Evolutionary conservation across 192 early-diverging fungal species (phyloP), one percentile per base, ranked within the genome.

Genomic region (Dimargaris cristalligena): DNA sequence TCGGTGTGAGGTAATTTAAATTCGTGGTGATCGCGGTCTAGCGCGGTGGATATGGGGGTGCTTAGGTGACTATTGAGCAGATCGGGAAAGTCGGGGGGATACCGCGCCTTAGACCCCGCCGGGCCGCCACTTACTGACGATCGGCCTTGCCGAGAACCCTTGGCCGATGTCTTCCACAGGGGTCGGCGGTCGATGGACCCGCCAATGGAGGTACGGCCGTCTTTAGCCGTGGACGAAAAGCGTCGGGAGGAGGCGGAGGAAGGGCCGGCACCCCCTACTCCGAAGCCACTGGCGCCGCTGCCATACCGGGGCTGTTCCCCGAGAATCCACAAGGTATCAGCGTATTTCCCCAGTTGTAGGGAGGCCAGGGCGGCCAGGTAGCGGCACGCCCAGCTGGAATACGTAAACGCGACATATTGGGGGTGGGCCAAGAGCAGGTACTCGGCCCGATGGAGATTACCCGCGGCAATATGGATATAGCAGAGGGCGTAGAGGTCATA

Each of bases 401-500:
- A 25, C 26, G 52, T 54, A n/a, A 30, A 54, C 26, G 52, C 6
- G 8, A n/a, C 16, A 54, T 54, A 54, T 16, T 34, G 4, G n/a
- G 52, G 52, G n/a, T 54, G 52, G 25, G 32, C 3, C 8, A 54
- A 8, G 9, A 54, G 52, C 8, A 54, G n/a, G n/a, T 54, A 54
- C 25, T 54, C 52, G 16, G 52, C 52, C 25, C 52, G 52, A 30
- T 54, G 52, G 26, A 54, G 29, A 6, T 54, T 10, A n/a, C 52
- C 52, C 25, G 52, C 52, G 4, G 52, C 52, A 10, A 54, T 10
- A 30, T 54, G 52, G 52, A 54, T 29, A n/a, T 54, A 54, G 25
- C 52, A 29, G 16, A 54, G 52, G 9, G 52, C 52, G 52, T 54
- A 54, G 6, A 54, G 52, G 52, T 54, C 52, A 23, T 54, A 30